Conservation (phyloP, 768 basidiomycete species). For the Lactifluus volemus region DNA sequence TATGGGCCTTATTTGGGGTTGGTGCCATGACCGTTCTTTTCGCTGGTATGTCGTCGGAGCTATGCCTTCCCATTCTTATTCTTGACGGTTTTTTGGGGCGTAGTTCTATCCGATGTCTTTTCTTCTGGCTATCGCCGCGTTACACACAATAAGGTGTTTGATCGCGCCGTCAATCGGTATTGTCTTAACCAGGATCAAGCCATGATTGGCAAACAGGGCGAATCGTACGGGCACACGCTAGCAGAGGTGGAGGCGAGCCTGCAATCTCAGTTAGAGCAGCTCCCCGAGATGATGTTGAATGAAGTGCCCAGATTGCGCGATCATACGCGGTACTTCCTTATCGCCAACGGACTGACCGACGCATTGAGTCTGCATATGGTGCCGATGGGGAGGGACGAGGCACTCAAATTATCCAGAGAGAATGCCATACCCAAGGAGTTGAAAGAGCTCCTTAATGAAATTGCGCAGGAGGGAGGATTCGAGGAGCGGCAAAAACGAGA, state of each 20-base stretch:
- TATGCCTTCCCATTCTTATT: too few species aligned
- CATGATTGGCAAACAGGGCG: background rate
- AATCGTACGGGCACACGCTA: background rate
- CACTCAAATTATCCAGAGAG: background rate
- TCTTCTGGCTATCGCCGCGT: conserved; percentile 42
- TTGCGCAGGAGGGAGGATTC: conserved; percentile 28
- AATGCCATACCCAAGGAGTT: conserved; percentile 23
- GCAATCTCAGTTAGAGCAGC: conserved; percentile 29
- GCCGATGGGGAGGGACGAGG: background rate
- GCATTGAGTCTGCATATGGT: background rate
- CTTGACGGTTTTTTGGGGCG: background rate
- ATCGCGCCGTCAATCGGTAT: conserved; percentile 16
- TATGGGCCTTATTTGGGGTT: conserved; percentile 72
- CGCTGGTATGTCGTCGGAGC: conserved; percentile 40
- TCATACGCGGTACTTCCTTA: conserved; percentile 31
- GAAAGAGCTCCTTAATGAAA: conserved; percentile 34
- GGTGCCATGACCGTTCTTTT: conserved; percentile 69
- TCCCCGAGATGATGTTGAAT: conserved; percentile 32
- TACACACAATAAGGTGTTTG: conserved; percentile 14
- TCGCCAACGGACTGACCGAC: conserved; percentile 15
- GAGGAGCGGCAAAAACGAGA: conserved; percentile 31
- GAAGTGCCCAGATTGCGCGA: conserved; percentile 33
- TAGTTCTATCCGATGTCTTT: conserved; percentile 60
- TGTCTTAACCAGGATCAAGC: background rate
- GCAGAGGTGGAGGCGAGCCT: conserved; percentile 18